Conservation (phyloP, 371 early-diverging fungal species). For the Mortierella sp. region DNA sequence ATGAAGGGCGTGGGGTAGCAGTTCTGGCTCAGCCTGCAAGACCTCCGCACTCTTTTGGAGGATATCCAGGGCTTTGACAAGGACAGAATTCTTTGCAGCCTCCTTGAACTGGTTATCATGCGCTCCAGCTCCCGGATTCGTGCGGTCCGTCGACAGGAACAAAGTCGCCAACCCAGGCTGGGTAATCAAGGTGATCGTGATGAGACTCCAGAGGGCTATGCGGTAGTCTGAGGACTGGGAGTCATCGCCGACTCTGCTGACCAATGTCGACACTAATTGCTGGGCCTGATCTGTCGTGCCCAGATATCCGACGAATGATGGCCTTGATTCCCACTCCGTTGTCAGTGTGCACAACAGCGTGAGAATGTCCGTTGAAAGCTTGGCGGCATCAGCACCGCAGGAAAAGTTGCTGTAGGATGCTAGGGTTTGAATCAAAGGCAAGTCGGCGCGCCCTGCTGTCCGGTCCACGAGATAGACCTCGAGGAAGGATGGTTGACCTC, state of each 20-base stretch:
- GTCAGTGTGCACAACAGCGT: conserved; percentile 44
- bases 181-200: conserved; percentile 47
- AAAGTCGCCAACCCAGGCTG: conserved; percentile 49
- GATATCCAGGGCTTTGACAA: conserved; percentile 38
- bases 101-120: conserved; percentile 31
- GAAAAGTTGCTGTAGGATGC: conserved; percentile 36
- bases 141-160: conserved; percentile 42
- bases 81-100: conserved; percentile 30
- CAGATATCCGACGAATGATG: conserved; percentile 49
- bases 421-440: conserved; percentile 34
- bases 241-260: conserved; percentile 39
- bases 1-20: conserved; percentile 37
- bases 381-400: conserved; percentile 32
- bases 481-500: conserved; percentile 46
- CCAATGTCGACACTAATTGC: conserved; percentile 26
- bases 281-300: conserved; percentile 44
- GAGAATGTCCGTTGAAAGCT: conserved; percentile 32
- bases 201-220: conserved; percentile 51
- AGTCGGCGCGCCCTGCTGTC: conserved; percentile 35
- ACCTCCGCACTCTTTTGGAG: conserved; percentile 11
- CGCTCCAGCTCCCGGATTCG: conserved; percentile 27
- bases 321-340: conserved; percentile 34
- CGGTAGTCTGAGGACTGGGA: conserved; percentile 31
- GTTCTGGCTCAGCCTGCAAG: conserved; percentile 23
- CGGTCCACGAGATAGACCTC: conserved; percentile 52